A percentile compares a stretch with the other conserved stretches of the same genome.
Conservation (phyloP, 169 alveolate species). For the Plasmodium cynomolgi region DNA sequence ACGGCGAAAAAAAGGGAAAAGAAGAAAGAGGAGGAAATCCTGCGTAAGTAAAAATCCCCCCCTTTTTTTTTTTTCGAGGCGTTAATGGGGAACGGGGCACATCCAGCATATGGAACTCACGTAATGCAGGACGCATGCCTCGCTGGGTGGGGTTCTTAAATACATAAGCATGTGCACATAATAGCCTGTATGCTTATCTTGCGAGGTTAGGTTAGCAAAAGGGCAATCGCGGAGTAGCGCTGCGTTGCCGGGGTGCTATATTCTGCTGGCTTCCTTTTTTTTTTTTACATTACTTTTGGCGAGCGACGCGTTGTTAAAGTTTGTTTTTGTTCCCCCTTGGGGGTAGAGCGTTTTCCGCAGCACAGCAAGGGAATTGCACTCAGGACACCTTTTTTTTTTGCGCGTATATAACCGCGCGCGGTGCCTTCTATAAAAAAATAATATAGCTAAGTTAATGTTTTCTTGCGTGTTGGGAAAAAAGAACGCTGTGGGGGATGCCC, state of each 20-base stretch:
- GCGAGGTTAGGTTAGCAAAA: too few relatives aligned
- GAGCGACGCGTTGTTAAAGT: neutral
- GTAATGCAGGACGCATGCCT: neutral
- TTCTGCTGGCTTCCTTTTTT: neutral
- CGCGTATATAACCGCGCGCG: neutral
- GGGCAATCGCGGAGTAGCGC: neutral
- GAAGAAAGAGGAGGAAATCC: neutral
- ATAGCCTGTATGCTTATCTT: neutral
- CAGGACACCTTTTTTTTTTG: neutral
- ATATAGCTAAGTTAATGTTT: neutral
- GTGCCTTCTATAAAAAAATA: neutral
- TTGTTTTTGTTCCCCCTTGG: neutral
- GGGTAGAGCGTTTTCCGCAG: neutral
- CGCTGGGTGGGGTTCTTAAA: neutral
- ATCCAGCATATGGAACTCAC: neutral
- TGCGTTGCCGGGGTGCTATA: neutral
- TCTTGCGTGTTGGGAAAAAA: neutral
- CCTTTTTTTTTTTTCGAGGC: neutral
- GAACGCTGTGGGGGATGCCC: too few relatives aligned
- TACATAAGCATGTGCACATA: constrained; percentile 4
- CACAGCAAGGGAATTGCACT: neutral
- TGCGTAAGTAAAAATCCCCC: neutral
- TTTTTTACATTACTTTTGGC: neutral
- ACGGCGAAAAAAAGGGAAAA: neutral
- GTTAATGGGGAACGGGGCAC: neutral